A percentile compares a stretch with the other conserved stretches of the same genome.
phyloP scores from a whole-genome alignment of 164 flowering plant species.

The Kingdonia uniflora region DNA sequence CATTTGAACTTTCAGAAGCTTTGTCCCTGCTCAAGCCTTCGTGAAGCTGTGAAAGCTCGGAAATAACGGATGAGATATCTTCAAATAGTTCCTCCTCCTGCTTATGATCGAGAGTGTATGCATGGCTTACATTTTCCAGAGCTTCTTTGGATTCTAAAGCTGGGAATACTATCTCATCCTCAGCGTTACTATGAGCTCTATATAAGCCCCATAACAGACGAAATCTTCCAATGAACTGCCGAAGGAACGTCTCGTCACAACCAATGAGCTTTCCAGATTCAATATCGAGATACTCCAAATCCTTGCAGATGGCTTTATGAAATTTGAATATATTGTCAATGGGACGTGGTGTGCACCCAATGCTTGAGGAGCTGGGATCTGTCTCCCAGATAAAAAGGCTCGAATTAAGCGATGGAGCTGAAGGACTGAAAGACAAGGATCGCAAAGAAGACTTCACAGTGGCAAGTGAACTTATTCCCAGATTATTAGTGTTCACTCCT shows the following conservation, averaged over 20 bases:
- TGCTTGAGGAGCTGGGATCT: conserved; percentile 33
- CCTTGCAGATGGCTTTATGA: conserved; percentile 90
- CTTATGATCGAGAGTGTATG: conserved; percentile 88
- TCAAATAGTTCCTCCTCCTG: conserved; percentile 84
- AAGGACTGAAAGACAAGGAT: conserved; percentile 48
- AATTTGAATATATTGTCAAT: conserved; percentile 86
- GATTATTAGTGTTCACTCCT: conserved; percentile 54
- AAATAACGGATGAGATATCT: conserved; percentile 65
- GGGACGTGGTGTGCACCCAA: conserved; percentile 45
- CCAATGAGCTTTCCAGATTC: conserved; percentile 83
- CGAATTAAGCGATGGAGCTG: conserved; percentile 78
- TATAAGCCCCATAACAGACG: conserved; percentile 83
- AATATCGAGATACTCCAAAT: conserved; percentile 83
- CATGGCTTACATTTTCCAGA: conserved; percentile 92
- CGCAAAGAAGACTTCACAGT: conserved; percentile 67
- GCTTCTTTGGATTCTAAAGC: conserved; percentile 88
- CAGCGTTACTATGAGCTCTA: conserved; percentile 95
- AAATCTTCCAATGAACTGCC: conserved; percentile 86
- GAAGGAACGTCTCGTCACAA: conserved; percentile 52
- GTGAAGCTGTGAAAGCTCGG: conserved; percentile 52
- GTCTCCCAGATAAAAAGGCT: conserved; percentile 87
- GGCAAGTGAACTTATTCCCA: conserved; percentile 48
- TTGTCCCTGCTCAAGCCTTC: conserved; percentile 25
- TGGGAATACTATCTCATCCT: conserved; percentile 96
- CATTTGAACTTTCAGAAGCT: conserved; percentile 12